Evolutionary conservation across 148 eudicot species (phyloP).

Genomic region (Camellia lanceoleosa): DNA sequence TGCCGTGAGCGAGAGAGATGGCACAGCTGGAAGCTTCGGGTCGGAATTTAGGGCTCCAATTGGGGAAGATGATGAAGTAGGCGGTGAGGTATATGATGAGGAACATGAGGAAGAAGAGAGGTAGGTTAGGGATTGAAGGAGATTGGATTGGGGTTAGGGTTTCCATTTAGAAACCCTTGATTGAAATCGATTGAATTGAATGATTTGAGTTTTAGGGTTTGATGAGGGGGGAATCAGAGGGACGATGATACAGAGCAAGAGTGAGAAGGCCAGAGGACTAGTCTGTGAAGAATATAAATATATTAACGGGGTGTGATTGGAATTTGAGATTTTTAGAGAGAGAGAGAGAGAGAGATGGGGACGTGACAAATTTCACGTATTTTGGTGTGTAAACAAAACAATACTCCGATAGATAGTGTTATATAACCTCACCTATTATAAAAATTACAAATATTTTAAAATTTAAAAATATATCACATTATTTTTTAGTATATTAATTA

Average conservation of each 20-base stretch:
- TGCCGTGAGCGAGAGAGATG: slow-evolving; percentile 65
- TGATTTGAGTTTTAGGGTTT: background rate
- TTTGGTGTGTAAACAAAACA: too few species aligned
- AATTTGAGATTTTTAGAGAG: background rate
- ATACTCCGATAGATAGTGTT: too few species aligned
- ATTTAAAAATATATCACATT: too few species aligned
- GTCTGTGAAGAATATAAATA: too few species aligned
- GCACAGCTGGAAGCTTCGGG: slow-evolving; percentile 76
- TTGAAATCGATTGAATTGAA: too few species aligned
- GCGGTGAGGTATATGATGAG: slow-evolving; percentile 45
- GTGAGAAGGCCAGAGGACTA: too few species aligned
- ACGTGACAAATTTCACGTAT: too few species aligned
- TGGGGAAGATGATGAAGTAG: slow-evolving; percentile 44
- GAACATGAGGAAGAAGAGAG: slow-evolving; percentile 44
- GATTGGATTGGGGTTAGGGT: slow-evolving; percentile 9
- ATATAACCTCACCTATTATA: too few species aligned
- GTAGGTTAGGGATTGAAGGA: slow-evolving; percentile 25
- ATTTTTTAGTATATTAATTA: too few species aligned
- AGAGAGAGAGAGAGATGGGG: background rate
- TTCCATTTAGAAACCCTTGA: slow-evolving; percentile 16
- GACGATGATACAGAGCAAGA: background rate
- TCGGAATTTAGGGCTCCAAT: slow-evolving; percentile 59
- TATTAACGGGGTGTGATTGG: background rate
- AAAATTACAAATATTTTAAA: too few species aligned
- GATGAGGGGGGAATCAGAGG: background rate